Percentiles rank a stretch among this genome's conserved stretches.
Conservation (phyloP, 2,329 filamentous ascomycete genomes). For the Nannizziopsis barbatae region DNA sequence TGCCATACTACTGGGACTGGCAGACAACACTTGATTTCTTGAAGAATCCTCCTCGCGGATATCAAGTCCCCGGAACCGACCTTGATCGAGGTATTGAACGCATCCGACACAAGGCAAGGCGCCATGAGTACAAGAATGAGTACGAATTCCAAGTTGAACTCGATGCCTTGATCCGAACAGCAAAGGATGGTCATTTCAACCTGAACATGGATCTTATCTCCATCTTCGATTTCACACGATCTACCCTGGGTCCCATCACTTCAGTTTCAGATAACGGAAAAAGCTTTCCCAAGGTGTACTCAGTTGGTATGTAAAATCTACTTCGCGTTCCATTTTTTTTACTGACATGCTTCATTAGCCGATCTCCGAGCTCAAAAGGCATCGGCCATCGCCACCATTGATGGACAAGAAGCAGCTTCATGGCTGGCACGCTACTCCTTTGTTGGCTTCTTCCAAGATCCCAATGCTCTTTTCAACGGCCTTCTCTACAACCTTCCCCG, state of each 20-base stretch:
- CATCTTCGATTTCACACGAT: conserved; percentile 42
- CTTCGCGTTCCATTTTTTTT: conserved; percentile 1
- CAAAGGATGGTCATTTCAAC: conserved; percentile 51
- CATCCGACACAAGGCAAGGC: conserved; percentile 36
- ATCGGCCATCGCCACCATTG: conserved; percentile 23
- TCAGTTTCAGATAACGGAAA: conserved; percentile 52
- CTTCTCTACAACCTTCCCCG: conserved; percentile 21
- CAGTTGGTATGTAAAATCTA: conserved; percentile 8
- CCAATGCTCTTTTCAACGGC: conserved; percentile 15
- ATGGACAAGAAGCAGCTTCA: conserved; percentile 20
- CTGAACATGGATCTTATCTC: conserved; percentile 17
- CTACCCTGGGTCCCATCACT: conserved; percentile 45
- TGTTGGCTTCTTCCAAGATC: no score
- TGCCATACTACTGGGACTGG: conserved; percentile 17
- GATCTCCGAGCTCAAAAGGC: conserved; percentile 16
- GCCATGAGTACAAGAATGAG: conserved; percentile 41
- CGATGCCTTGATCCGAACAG: conserved; percentile 41
- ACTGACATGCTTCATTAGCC: conserved; percentile 7
- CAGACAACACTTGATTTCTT: conserved; percentile 20
- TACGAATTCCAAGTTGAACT: conserved; percentile 47
- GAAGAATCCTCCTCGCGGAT: conserved; percentile 40
- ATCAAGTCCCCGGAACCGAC: conserved; percentile 41
- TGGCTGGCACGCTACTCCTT: no score
- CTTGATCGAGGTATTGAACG: conserved; percentile 37
- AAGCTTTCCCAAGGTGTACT: conserved; percentile 47